Evolutionary conservation across 2,329 filamentous ascomycete genomes (phyloP), one percentile per base, ranked within the genome.

Genomic region (Trichoderma simmonsii): DNA sequence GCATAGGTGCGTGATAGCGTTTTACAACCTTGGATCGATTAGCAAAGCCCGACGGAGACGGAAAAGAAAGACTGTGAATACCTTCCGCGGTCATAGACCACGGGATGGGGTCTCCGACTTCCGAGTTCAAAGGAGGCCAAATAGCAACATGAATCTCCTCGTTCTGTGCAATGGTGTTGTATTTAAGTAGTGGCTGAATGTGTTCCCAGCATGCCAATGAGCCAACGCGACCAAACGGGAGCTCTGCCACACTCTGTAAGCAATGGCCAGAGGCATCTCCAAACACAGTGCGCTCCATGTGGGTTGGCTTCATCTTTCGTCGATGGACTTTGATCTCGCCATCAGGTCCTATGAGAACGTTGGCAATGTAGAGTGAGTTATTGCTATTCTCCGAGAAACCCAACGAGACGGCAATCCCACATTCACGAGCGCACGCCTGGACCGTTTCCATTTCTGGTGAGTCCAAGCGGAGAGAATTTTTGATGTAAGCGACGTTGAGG

Each of bases 51-150:
- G 14, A 24, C n/a, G 7, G 9, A 32, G 28, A 21, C 1, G 9
- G 15, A 24, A 6, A 18, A 7, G 7, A 12, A 30, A 3, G 18
- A 9, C 5, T 6, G 9, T 28, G 18, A 43, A n/a, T 28, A 71
- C 70, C 70, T 48, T 71, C 51, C 21, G 61, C 62, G 18, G 60
- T 71, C 70, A 71, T 66, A 7, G 70, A 66, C 36, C 54, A 71
- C 9, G 61, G 28, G 7, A 24, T 36, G 0, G n/a, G 36, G 3
- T 56, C 51, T 21, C 57, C 67, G 9, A 43, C 59, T n/a, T 63
- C 15, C 1, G 59, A 18, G 9, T 43, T 24, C 18, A 70, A 18
- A 3, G 57, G 57, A 4, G 67, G 57, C 57, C 67, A 70, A 6
- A 30, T 30, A 4, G 39, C 59, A 24, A 70, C 39, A 6, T 70